Evolutionary conservation across 805 yeast genomes (phyloP).

Genomic region (Yarrowia sp.): DNA sequence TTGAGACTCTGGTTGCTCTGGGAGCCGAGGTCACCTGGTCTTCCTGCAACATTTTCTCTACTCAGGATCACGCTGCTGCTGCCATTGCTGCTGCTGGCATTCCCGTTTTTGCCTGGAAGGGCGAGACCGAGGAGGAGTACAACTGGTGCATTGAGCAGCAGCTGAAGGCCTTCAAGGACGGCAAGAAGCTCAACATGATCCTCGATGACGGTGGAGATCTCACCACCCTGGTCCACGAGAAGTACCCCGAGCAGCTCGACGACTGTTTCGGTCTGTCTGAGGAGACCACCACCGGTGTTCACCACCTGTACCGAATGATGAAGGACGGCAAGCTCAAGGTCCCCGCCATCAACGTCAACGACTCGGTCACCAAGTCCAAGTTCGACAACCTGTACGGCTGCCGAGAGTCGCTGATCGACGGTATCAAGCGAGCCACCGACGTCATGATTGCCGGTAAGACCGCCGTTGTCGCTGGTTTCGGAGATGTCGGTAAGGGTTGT

Average conservation of each 20-base stretch:
- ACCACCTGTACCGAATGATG: constrained; percentile 96
- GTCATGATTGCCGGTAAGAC: constrained; percentile 99
- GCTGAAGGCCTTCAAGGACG: constrained; percentile 96
- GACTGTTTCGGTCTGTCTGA: constrained; percentile 96
- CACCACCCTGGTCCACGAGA: constrained; percentile 94
- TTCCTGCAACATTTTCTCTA: constrained; percentile 98
- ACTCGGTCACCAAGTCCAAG: constrained; percentile 98
- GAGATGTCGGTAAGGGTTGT: constrained; percentile 99
- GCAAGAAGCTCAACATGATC: constrained; percentile 92
- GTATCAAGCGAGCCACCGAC: constrained; percentile 99
- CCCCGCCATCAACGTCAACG: constrained; percentile 99
- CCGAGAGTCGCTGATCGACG: constrained; percentile 98
- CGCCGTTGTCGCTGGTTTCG: constrained; percentile 98
- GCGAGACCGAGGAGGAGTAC: constrained; percentile 99
- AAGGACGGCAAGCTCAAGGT: constrained; percentile 89
- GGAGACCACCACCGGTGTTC: constrained; percentile 99
- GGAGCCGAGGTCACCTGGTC: constrained; percentile 99
- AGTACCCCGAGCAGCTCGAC: constrained; percentile 96
- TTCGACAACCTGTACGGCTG: constrained; percentile 99
- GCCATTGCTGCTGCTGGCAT: constrained; percentile 99
- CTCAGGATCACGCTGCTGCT: constrained; percentile 99
- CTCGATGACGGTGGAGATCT: constrained; percentile 99
- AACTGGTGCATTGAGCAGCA: constrained; percentile 99
- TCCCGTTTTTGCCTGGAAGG: constrained; percentile 99
- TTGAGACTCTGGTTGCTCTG: constrained; percentile 94